Evolutionary conservation across 495 filamentous ascomycete species (phyloP).

Genomic region (Annulohypoxylon stygium): DNA sequence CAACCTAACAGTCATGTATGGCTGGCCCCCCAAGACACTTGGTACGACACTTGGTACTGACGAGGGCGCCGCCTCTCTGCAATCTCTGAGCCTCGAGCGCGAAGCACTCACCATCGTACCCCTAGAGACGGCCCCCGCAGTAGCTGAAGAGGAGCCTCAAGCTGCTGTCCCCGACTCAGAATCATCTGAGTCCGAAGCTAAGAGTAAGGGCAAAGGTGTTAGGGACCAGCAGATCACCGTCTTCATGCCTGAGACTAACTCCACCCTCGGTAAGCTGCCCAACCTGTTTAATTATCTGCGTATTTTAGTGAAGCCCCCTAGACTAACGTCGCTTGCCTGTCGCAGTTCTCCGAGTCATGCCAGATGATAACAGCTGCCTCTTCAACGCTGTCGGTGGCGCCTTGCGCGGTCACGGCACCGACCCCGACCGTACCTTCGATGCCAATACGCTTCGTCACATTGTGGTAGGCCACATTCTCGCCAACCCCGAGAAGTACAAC

Average conservation of each 20-base stretch:
- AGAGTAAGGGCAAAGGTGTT: slow-evolving; percentile 3
- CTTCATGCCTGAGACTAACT: slow-evolving; percentile 36
- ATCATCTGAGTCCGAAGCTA: neutral
- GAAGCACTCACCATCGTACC: slow-evolving; percentile 82
- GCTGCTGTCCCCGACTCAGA: slow-evolving; percentile 2
- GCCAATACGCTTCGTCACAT: slow-evolving; percentile 76
- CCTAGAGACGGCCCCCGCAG: slow-evolving; percentile 50
- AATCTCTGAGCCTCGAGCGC: slow-evolving; percentile 77
- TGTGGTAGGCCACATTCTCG: slow-evolving; percentile 83
- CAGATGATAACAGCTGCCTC: slow-evolving; percentile 95
- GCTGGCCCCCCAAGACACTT: slow-evolving; percentile 84
- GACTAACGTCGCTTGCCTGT: slow-evolving; percentile 1
- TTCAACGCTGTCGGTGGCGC: slow-evolving; percentile 90
- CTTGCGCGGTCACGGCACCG: slow-evolving; percentile 59
- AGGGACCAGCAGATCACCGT: slow-evolving; percentile 49
- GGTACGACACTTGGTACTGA: slow-evolving; percentile 73
- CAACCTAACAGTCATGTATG: slow-evolving; percentile 83
- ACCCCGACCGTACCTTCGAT: slow-evolving; percentile 72
- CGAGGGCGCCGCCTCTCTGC: slow-evolving; percentile 49
- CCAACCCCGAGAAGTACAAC: slow-evolving; percentile 76
- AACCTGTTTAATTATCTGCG: slow-evolving; percentile 20
- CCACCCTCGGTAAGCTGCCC: slow-evolving; percentile 41
- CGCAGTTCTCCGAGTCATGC: slow-evolving; percentile 89
- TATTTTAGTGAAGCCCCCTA: neutral
- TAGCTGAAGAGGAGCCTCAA: neutral